Percentiles rank a stretch among this genome's conserved stretches.
Conservation (phyloP, 768 basidiomycete species). For the Neoboletus magnificus region DNA sequence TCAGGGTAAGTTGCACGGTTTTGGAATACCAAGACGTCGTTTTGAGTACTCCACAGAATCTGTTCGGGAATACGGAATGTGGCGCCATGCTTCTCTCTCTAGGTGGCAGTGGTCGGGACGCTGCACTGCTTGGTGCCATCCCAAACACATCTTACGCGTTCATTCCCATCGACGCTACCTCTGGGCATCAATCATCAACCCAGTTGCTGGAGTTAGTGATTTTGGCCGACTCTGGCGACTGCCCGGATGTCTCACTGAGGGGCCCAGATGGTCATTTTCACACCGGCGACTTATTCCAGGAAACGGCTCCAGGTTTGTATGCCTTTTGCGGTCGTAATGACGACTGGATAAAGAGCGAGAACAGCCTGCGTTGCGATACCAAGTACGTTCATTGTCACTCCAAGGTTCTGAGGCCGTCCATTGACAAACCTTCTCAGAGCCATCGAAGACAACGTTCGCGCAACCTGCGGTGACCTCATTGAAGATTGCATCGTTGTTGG, state of each 20-base stretch:
- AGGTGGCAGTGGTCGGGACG: slow-evolving; percentile 50
- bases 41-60: slow-evolving; percentile 47
- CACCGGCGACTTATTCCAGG: slow-evolving; percentile 79
- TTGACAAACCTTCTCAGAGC: slow-evolving; percentile 38
- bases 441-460: slow-evolving; percentile 73
- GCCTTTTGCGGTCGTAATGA: slow-evolving; percentile 71
- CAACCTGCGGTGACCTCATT: slow-evolving; percentile 62
- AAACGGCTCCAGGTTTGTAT: slow-evolving; percentile 55
- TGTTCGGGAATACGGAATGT: slow-evolving; percentile 81
- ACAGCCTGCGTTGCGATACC: slow-evolving; percentile 75
- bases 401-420: neutral
- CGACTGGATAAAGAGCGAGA: slow-evolving; percentile 85
- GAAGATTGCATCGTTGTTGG: slow-evolving; percentile 77
- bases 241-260: slow-evolving; percentile 58
- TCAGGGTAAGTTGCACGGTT: slow-evolving; percentile 48
- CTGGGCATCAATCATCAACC: slow-evolving; percentile 51
- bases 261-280: slow-evolving; percentile 68
- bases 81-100: slow-evolving; percentile 66
- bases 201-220: slow-evolving; percentile 68
- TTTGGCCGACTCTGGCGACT: slow-evolving; percentile 62
- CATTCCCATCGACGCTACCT: slow-evolving; percentile 48
- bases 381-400: slow-evolving; percentile 38
- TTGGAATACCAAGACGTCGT: slow-evolving; percentile 11
- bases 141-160: slow-evolving; percentile 68
- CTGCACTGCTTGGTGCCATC: slow-evolving; percentile 53